phyloP scores from a whole-genome alignment of 2,329 filamentous ascomycete species.

The Colletotrichum sp. region DNA sequence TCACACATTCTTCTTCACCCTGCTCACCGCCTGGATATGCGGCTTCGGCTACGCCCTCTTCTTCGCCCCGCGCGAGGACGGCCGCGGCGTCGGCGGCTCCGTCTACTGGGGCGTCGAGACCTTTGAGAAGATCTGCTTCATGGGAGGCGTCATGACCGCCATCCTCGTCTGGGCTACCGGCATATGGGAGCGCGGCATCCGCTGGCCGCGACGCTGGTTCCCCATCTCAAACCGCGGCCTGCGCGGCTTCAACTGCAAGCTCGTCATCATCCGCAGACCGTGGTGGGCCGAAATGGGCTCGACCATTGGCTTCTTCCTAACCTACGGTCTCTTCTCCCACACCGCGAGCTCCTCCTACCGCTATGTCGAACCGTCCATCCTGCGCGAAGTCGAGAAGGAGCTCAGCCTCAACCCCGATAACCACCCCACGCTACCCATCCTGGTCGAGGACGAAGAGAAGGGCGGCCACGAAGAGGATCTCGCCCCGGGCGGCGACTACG shows the following conservation, averaged over 20 bases:
- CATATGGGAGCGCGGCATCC: slow-evolving; percentile 93
- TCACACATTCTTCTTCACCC: slow-evolving; percentile 88
- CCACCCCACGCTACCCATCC: slow-evolving; percentile 48
- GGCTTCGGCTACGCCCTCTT: slow-evolving; percentile 92
- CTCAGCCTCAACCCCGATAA: slow-evolving; percentile 51
- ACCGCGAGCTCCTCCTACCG: slow-evolving; percentile 75
- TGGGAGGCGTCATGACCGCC: slow-evolving; percentile 87
- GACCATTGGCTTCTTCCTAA: slow-evolving; percentile 78
- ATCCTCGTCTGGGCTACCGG: slow-evolving; percentile 92
- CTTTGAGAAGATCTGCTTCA: slow-evolving; percentile 87
- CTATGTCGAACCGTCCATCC: slow-evolving; percentile 70
- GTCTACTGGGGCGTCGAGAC: slow-evolving; percentile 97
- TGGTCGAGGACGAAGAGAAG: slow-evolving; percentile 62
- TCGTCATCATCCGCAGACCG: slow-evolving; percentile 84
- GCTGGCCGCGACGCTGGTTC: slow-evolving; percentile 94
- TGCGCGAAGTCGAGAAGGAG: slow-evolving; percentile 66
- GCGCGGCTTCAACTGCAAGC: slow-evolving; percentile 92
- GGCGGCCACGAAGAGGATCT: slow-evolving; percentile 87
- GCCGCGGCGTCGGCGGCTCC: slow-evolving; percentile 85
- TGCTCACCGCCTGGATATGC: slow-evolving; percentile 80
- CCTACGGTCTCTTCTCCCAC: slow-evolving; percentile 74
- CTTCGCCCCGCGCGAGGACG: slow-evolving; percentile 94
- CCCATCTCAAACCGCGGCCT: slow-evolving; percentile 87
- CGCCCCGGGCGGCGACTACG: slow-evolving; percentile 86
- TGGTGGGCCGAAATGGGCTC: slow-evolving; percentile 82